Evolutionary conservation across 768 basidiomycete species (phyloP), one percentile per base, ranked within the genome.

Genomic region (Kondoa subrosea): DNA sequence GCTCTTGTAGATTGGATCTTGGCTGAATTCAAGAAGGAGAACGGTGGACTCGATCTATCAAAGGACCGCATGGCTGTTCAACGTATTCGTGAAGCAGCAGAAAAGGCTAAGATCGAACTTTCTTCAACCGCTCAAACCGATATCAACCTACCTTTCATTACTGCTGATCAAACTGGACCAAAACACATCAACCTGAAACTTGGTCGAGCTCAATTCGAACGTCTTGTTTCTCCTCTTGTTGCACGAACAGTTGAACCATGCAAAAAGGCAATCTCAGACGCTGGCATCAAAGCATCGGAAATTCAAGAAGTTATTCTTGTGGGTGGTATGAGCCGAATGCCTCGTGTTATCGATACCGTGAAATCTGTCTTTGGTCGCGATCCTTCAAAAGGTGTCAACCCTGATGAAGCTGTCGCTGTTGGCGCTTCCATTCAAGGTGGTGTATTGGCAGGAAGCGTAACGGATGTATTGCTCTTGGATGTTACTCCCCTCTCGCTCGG

Each of bases 291-390:
- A 81, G 79, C 91, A 16, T 86, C 82, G 74, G 92, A 96, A 72
- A 86, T 97, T 73, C 83, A 93, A 78, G 95, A 97, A 73, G 91
- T 99, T 69, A 95, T 99, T 75, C 83, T 99, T 30, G 95, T 99
- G 62, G 95, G 95, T 78, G 95, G 95, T 74, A 96, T 96, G 91
- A 86, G 86, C 59, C 91, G 95, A 75, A 96, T 97, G 92, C 95
- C 95, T 61, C 84, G 85, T 74, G 93, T 99, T 34, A 82, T 83
- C 27, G 93, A 96, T 68, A 93, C 91, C 2, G 95, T 99, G 76
- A 92, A 92, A 83, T 75, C 77, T 17, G 83, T 95, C 76, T 99
- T 99, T 76, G 92, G 92, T 66, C 88, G 91, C 61, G 95, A 99
- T 26, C 92, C 95, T 26, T 87, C 85, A 79, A 99, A 97, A 82